These are phyloP conservation scores for Botrytis cinerea DNA, from an alignment of 2,329 filamentous ascomycete species.

Conservation along the genomic window DNA sequence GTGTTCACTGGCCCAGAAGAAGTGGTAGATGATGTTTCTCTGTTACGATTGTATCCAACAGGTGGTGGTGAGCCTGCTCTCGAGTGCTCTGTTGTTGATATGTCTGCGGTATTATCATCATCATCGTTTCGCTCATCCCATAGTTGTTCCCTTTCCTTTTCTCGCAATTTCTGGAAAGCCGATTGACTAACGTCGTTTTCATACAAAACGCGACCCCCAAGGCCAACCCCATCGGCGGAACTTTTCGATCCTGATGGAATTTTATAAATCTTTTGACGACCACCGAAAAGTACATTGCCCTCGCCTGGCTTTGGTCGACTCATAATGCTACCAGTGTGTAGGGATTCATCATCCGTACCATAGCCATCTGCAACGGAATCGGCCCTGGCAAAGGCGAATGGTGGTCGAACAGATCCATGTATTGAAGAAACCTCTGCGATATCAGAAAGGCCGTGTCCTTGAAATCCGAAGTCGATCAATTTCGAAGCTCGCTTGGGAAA, in stretches of 20 bases:
- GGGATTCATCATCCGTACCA: slow-evolving; percentile 65
- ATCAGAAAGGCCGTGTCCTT: slow-evolving; percentile 63
- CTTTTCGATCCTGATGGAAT: slow-evolving; percentile 58
- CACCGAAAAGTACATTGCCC: slow-evolving; percentile 91
- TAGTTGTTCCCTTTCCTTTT: slow-evolving; percentile 45
- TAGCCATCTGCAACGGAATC: slow-evolving; percentile 67
- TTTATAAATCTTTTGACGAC: slow-evolving; percentile 93
- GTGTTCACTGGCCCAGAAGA: slow-evolving; percentile 63
- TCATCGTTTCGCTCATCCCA: slow-evolving; percentile 42
- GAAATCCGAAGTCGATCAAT: slow-evolving; percentile 63
- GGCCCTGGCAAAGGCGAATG: slow-evolving; percentile 60
- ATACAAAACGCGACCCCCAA: slow-evolving; percentile 72
- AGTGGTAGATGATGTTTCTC: slow-evolving; percentile 84
- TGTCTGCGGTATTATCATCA: slow-evolving; percentile 34
- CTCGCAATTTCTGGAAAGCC: slow-evolving; percentile 75
- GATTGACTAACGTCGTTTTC: slow-evolving; percentile 84
- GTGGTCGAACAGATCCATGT: slow-evolving; percentile 59
- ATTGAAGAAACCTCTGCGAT: slow-evolving; percentile 91
- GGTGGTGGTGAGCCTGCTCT: slow-evolving; percentile 59
- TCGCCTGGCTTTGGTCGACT: slow-evolving; percentile 78
- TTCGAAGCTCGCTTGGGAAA: slow-evolving; percentile 80
- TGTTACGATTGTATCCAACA: slow-evolving; percentile 68
- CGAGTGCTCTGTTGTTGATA: slow-evolving; percentile 40
- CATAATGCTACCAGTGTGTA: slow-evolving; percentile 72
- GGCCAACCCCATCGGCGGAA: slow-evolving; percentile 47